Evolutionary conservation across 306 rosid genomes (phyloP).

Genomic region (Vigna nakashimae): DNA sequence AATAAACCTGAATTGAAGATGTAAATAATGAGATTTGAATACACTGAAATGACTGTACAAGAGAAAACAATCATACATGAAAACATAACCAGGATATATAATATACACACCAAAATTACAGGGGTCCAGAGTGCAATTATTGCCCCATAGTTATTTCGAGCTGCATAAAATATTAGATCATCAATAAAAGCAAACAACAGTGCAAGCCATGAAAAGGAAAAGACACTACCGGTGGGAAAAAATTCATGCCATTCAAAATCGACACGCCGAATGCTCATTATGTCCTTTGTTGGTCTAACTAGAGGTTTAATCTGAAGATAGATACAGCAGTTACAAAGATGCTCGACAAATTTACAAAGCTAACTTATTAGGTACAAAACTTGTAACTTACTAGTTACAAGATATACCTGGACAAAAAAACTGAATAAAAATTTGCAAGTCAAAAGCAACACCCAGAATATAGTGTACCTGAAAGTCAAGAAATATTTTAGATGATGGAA

Average conservation of each 20-base stretch:
- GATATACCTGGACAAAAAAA: conserved; percentile 75
- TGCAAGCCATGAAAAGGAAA: conserved; percentile 32
- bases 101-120: conserved; percentile 69
- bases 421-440: conserved; percentile 78
- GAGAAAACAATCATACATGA: conserved; percentile 33
- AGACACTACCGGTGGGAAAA: conserved; percentile 78
- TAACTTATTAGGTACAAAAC: conserved; percentile 34
- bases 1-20: conserved; percentile 79
- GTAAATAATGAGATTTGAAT: conserved; percentile 42
- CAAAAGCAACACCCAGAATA: conserved; percentile 89
- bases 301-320: conserved; percentile 85
- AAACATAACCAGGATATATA: conserved; percentile 38
- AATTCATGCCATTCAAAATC: conserved; percentile 92
- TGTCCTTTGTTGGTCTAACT: conserved; percentile 84
- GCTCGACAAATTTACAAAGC: conserved; percentile 38
- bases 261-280: conserved; percentile 76
- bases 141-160: conserved; percentile 73
- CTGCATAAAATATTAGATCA: conserved; percentile 63
- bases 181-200: conserved; percentile 30
- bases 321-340: conserved; percentile 35
- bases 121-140: conserved; percentile 89
- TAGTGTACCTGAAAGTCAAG: conserved; percentile 78
- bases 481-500: conserved; percentile 41
- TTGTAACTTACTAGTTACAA: not conserved
- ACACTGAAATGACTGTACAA: conserved; percentile 38